Percentiles rank a stretch among this genome's conserved stretches.
Evolutionary conservation across 2,329 filamentous ascomycete genomes (phyloP).

Genomic region (Talaromyces amestolkiae): DNA sequence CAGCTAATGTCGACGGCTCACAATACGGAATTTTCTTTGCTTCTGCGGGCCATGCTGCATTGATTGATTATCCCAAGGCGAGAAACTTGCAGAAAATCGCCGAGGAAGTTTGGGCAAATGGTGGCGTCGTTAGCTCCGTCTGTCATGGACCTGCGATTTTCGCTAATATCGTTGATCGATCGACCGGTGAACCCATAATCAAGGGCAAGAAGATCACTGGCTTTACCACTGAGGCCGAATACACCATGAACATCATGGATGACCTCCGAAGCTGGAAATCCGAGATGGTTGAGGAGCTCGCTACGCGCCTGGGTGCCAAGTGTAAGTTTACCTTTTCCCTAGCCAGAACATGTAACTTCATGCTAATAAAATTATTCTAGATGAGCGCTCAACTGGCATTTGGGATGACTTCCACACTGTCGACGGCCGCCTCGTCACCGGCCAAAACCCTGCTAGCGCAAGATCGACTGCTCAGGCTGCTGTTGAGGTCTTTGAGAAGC

Average conservation of each 20-base stretch:
- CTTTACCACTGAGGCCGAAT: slow-evolving; percentile 39
- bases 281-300: slow-evolving; percentile 33
- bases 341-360: not conserved
- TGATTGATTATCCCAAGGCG: slow-evolving; percentile 43
- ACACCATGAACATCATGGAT: slow-evolving; percentile 35
- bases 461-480: slow-evolving; percentile 39
- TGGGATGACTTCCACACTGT: slow-evolving; percentile 34
- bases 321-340: slow-evolving; percentile 23
- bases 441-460: slow-evolving; percentile 45
- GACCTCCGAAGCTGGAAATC: slow-evolving; percentile 34
- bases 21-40: slow-evolving; percentile 42
- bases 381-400: slow-evolving; percentile 24
- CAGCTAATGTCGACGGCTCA: slow-evolving; percentile 27
- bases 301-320: slow-evolving; percentile 30
- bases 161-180: slow-evolving; percentile 32
- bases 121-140: slow-evolving; percentile 36
- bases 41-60: slow-evolving; percentile 40
- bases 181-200: slow-evolving; percentile 35
- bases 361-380: not conserved
- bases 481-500: slow-evolving; percentile 40
- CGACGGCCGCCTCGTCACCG: slow-evolving; percentile 43
- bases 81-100: slow-evolving; percentile 28
- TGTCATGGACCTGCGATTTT: slow-evolving; percentile 44
- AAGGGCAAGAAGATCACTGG: slow-evolving; percentile 38
- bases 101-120: slow-evolving; percentile 29